Conservation (phyloP, 1,139 yeast genomes). For the Sugiyamaella novakii region DNA sequence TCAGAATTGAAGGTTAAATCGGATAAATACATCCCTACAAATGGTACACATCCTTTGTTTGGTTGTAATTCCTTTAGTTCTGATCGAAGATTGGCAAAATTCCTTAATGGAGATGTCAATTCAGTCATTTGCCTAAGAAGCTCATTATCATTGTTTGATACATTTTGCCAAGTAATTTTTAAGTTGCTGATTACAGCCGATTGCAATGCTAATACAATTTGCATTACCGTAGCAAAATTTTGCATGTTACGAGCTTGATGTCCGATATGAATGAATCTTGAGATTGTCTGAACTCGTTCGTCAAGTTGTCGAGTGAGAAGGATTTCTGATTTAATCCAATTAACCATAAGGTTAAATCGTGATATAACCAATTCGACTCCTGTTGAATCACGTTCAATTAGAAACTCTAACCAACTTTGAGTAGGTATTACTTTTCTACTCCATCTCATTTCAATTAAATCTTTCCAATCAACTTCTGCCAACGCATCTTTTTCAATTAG, state of each 20-base stretch:
- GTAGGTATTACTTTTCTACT: slow-evolving; percentile 64
- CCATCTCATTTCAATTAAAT: slow-evolving; percentile 78
- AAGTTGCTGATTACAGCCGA: slow-evolving; percentile 61
- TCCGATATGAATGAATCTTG: slow-evolving; percentile 84
- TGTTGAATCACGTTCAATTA: slow-evolving; percentile 59
- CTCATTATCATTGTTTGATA: slow-evolving; percentile 51
- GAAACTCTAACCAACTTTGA: slow-evolving; percentile 83
- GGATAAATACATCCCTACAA: slow-evolving; percentile 79
- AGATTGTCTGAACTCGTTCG: slow-evolving; percentile 67
- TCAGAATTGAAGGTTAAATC: slow-evolving; percentile 83
- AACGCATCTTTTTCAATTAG: slow-evolving; percentile 81
- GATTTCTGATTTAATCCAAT: slow-evolving; percentile 91
- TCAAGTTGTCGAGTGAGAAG: slow-evolving; percentile 61
- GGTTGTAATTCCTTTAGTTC: slow-evolving; percentile 66
- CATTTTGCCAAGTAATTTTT: slow-evolving; percentile 71
- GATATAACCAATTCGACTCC: slow-evolving; percentile 87
- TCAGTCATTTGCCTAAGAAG: slow-evolving; percentile 49
- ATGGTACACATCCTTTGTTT: slow-evolving; percentile 83
- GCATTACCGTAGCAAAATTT: slow-evolving; percentile 86
- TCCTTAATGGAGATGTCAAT: slow-evolving; percentile 60
- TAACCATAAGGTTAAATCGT: slow-evolving; percentile 79
- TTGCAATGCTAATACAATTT: slow-evolving; percentile 79
- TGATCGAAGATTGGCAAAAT: slow-evolving; percentile 64
- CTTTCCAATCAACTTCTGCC: slow-evolving; percentile 90
- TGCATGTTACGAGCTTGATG: slow-evolving; percentile 63